Conservation (phyloP, 306 rosid genomes). For the Pterocarpus macrocarpus region DNA sequence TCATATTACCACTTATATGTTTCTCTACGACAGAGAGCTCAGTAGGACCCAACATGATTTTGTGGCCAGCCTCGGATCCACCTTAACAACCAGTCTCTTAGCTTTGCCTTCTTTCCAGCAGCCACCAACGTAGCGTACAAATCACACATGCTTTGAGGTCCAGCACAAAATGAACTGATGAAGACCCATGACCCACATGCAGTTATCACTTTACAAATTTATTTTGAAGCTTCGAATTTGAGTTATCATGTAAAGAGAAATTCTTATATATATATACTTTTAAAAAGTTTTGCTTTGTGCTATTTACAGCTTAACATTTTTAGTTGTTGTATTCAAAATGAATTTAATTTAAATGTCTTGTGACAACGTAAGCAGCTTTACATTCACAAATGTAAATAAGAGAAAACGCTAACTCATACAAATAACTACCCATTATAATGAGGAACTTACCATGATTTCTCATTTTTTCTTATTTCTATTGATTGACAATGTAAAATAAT, state of each 20-base stretch:
- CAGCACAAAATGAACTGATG: slow-evolving; percentile 16
- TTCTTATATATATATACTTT: no score
- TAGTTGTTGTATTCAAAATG: no score
- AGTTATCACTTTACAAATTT: neutral
- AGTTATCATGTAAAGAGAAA: neutral
- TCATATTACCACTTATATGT: neutral
- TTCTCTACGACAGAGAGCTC: neutral
- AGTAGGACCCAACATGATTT: slow-evolving; percentile 30
- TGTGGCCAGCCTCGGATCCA: slow-evolving; percentile 18
- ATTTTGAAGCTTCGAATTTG: neutral
- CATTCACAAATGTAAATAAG: no score
- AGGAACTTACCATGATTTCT: no score
- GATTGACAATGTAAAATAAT: no score
- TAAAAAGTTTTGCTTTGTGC: no score
- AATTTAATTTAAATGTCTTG: no score
- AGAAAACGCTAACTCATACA: no score
- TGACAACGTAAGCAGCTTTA: no score
- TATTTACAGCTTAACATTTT: no score
- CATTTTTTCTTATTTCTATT: no score
- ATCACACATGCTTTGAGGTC: slow-evolving; percentile 54
- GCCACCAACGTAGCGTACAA: slow-evolving; percentile 56
- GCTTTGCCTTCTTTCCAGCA: slow-evolving; percentile 25
- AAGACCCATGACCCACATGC: neutral
- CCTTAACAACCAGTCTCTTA: slow-evolving; percentile 46
- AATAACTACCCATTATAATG: no score